A percentile compares a stretch with the other conserved stretches of the same genome.
phyloP scores from a whole-genome alignment of 345 rosid genomes.

The Anacardium occidentale region DNA sequence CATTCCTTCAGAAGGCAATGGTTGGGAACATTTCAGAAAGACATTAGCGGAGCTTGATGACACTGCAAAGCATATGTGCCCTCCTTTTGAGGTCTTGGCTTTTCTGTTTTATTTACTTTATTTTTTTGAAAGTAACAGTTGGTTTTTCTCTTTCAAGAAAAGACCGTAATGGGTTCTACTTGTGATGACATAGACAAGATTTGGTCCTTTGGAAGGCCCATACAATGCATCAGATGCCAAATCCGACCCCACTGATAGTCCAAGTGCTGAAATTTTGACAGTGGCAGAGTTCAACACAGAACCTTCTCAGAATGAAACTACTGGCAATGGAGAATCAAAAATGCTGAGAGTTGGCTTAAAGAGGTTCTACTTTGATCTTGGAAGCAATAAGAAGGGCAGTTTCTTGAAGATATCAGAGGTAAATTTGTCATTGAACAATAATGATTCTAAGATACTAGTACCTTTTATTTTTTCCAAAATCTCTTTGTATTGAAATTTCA shows the following conservation, averaged over 20 bases:
- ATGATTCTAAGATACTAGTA: neutral
- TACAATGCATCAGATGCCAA: neutral
- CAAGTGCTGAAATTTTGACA: slow-evolving; percentile 6
- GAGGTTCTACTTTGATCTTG: slow-evolving; percentile 14
- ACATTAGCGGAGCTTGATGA: neutral
- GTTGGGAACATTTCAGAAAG: slow-evolving; percentile 12
- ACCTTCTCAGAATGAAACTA: neutral
- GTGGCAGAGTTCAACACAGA: neutral
- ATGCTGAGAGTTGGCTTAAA: slow-evolving; percentile 1
- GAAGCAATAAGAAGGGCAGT: slow-evolving; percentile 6
- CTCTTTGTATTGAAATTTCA: neutral
- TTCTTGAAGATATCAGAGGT: slow-evolving; percentile 15
- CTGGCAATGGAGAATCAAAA: neutral
- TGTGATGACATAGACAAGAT: neutral
- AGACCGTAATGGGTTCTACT: neutral
- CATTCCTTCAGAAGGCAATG: slow-evolving; percentile 10
- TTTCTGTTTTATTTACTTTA: neutral
- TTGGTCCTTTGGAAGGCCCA: neutral
- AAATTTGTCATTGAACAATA: neutral
- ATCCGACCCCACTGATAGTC: neutral
- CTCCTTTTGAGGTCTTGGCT: slow-evolving; percentile 1
- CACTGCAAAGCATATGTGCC: slow-evolving; percentile 1
- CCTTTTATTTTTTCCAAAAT: neutral
- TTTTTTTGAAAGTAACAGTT: neutral
- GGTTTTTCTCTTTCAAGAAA: neutral